Conservation (phyloP, 2,329 filamentous ascomycete species). For the Nannizzia gypsea region DNA sequence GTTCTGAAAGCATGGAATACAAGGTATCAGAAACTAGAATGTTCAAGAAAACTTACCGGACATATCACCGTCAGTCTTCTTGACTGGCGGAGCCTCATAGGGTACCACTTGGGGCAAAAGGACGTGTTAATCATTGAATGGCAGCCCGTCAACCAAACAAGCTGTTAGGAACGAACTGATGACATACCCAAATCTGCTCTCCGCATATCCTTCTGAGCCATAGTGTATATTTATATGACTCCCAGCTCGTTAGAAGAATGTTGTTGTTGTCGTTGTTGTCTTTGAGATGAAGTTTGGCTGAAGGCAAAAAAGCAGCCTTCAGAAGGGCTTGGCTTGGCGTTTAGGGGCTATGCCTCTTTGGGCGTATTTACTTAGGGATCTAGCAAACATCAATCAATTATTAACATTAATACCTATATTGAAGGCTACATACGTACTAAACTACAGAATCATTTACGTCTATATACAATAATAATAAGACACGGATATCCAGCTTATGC, state of each 20-base stretch:
- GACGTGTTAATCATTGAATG: background rate
- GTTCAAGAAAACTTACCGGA: slow-evolving; percentile 43
- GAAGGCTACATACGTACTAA: background rate
- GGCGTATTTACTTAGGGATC: background rate
- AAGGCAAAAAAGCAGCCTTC: background rate
- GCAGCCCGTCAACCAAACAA: no score
- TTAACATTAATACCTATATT: no score
- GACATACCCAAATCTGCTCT: slow-evolving; percentile 58
- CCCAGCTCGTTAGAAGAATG: background rate
- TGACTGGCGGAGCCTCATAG: slow-evolving; percentile 63
- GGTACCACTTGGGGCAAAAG: slow-evolving; percentile 58
- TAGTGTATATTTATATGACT: slow-evolving; percentile 23
- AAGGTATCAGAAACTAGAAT: background rate
- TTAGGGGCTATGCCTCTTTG: background rate
- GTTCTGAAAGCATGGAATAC: slow-evolving; percentile 2
- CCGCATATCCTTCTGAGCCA: slow-evolving; percentile 64
- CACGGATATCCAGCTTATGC: no score
- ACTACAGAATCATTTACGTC: no score
- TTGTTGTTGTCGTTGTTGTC: background rate
- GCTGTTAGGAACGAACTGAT: background rate
- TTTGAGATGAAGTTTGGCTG: background rate
- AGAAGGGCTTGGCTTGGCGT: background rate
- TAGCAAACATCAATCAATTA: background rate
- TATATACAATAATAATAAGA: no score
- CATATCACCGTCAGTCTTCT: slow-evolving; percentile 57